A percentile compares a stretch with the other conserved stretches of the same genome.
These are phyloP conservation scores for Aspergillus sp. DNA, from an alignment of 2,329 filamentous ascomycete species.

Conservation along the genomic window DNA sequence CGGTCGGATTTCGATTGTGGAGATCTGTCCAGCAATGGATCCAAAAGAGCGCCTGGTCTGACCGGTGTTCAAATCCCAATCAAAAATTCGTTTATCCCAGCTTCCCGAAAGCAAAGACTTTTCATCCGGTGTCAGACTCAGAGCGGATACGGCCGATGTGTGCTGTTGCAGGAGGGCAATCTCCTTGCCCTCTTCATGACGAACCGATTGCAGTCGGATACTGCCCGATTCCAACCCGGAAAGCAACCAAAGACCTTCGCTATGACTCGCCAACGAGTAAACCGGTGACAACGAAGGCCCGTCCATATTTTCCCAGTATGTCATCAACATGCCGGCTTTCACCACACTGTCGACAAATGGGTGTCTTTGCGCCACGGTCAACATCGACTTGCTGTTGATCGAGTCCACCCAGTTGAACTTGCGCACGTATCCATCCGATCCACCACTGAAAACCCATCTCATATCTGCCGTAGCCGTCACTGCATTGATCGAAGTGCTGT, in stretches of 20 bases:
- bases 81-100: conserved; percentile 91
- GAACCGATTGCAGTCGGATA: conserved; percentile 88
- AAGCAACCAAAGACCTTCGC: conserved; percentile 83
- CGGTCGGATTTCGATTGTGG: conserved; percentile 79
- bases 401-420: conserved; percentile 96
- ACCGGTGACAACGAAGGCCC: conserved; percentile 71
- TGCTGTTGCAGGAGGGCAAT: conserved; percentile 79
- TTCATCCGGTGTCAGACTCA: conserved; percentile 79
- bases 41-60: conserved; percentile 70
- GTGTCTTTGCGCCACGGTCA: conserved; percentile 93
- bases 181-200: conserved; percentile 89
- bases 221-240: conserved; percentile 85
- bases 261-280: conserved; percentile 88
- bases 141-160: conserved; percentile 83
- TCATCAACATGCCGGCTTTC: conserved; percentile 89
- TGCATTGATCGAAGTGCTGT: conserved; percentile 92
- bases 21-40: conserved; percentile 77
- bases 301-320: conserved; percentile 98
- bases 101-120: conserved; percentile 82
- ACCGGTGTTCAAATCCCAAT: conserved; percentile 93
- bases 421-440: conserved; percentile 89
- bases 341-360: conserved; percentile 97
- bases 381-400: conserved; percentile 85
- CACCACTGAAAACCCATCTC: conserved; percentile 90
- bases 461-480: conserved; percentile 89